Conservation (phyloP, 371 early-diverging fungal genomes). For the Zychaea mexicana region DNA sequence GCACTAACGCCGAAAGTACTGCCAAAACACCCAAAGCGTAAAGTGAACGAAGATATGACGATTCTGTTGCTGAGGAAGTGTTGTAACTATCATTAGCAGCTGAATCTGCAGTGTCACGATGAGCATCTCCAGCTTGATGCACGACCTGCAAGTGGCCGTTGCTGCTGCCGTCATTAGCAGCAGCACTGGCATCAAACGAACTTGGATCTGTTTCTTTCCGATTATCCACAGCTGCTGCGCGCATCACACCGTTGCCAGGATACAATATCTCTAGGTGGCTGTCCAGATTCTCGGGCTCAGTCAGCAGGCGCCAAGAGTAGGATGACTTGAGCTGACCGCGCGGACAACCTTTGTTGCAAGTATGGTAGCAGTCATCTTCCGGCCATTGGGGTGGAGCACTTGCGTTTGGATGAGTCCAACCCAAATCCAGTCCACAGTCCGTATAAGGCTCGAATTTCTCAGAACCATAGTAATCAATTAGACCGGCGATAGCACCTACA, state of each 20-base stretch:
- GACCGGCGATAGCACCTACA: constrained; percentile 50
- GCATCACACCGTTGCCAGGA: constrained; percentile 36
- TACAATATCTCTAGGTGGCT: constrained; percentile 28
- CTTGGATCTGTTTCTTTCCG: constrained; percentile 17
- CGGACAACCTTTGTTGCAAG: constrained; percentile 52
- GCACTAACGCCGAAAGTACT: too few species aligned
- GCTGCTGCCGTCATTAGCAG: not conserved
- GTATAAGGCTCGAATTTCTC: constrained; percentile 49
- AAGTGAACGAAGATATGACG: too few species aligned
- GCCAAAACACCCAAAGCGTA: too few species aligned
- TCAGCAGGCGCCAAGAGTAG: constrained; percentile 44
- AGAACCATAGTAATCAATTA: constrained; percentile 54
- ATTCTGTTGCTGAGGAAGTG: not conserved
- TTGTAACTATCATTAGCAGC: not conserved
- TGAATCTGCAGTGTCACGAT: too few species aligned
- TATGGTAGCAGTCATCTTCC: constrained; percentile 54
- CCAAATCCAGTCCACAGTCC: constrained; percentile 58
- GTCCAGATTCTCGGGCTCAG: constrained; percentile 18
- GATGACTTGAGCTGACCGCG: constrained; percentile 48
- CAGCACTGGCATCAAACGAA: constrained; percentile 13
- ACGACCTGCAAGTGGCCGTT: too few species aligned
- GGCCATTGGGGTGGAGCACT: constrained; percentile 43
- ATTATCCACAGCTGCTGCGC: constrained; percentile 35
- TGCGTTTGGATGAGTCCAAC: constrained; percentile 57
- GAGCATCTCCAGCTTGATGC: not conserved